These are phyloP conservation scores for Cucumis cinereus DNA, from an alignment of 306 rosid species.

Conservation along the genomic window DNA sequence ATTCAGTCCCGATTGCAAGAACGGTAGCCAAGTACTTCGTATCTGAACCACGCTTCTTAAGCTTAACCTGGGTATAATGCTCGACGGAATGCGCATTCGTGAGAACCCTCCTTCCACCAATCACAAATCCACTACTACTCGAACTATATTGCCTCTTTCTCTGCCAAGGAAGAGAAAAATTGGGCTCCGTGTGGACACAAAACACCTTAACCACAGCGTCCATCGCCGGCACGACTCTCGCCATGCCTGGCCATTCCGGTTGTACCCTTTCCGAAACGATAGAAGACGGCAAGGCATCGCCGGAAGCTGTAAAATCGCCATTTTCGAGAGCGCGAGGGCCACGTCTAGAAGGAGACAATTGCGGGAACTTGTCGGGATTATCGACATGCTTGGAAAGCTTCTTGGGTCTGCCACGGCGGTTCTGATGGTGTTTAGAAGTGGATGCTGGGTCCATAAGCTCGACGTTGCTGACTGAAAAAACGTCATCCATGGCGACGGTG, in stretches of 20 bases:
- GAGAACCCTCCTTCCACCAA: conserved; percentile 66
- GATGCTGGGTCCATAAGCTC: conserved; percentile 44
- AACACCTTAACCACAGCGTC: conserved; percentile 92
- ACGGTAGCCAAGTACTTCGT: conserved; percentile 90
- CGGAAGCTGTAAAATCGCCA: conserved; percentile 21
- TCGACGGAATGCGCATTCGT: conserved; percentile 95
- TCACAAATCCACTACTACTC: conserved; percentile 88
- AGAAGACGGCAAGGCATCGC: conserved; percentile 13
- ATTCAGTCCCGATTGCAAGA: conserved; percentile 93
- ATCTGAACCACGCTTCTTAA: conserved; percentile 94
- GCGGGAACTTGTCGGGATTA: conserved; percentile 19
- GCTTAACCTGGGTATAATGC: conserved; percentile 87
- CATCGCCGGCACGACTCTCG: conserved; percentile 59
- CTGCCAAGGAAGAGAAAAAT: conserved; percentile 97
- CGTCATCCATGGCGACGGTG: conserved; percentile 29
- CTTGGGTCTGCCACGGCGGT: conserved; percentile 58
- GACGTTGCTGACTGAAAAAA: conserved; percentile 43
- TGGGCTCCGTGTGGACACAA: conserved; percentile 87
- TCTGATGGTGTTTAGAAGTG: conserved; percentile 16
- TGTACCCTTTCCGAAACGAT: conserved; percentile 16
- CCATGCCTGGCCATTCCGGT: conserved; percentile 27
- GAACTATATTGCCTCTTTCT: conserved; percentile 84
- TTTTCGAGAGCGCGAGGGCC: conserved; percentile 16
- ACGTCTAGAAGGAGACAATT: conserved; percentile 26
- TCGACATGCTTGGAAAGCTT: conserved; percentile 34